Conservation (phyloP, 106 monocot species). For the Allium fistulosum region DNA sequence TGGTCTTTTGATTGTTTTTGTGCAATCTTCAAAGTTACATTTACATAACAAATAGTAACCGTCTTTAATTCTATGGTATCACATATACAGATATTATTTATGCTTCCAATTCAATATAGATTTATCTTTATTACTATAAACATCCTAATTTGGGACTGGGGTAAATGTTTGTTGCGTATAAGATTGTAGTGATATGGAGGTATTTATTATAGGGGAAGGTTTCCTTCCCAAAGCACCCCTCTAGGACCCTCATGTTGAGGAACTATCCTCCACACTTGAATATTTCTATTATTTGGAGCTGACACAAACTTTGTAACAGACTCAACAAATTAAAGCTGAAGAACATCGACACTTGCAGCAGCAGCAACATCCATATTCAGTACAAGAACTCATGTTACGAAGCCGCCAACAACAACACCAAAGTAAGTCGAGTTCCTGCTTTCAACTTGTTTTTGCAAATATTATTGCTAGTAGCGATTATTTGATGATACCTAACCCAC, state of each 20-base stretch:
- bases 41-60: too few species aligned
- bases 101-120: too few species aligned
- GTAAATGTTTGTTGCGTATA: neutral
- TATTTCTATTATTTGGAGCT: too few species aligned
- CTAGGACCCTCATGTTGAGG: too few species aligned
- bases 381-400: constrained; percentile 32
- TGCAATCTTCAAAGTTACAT: too few species aligned
- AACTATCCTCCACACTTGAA: too few species aligned
- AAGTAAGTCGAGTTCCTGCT: constrained; percentile 37
- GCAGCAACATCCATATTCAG: constrained; percentile 33
- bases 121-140: neutral
- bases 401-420: constrained; percentile 43
- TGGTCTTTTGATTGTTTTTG: too few species aligned
- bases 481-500: constrained; percentile 54
- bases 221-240: neutral
- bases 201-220: neutral
- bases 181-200: neutral
- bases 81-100: too few species aligned
- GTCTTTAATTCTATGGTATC: too few species aligned
- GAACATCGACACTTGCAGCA: constrained; percentile 48
- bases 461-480: constrained; percentile 47
- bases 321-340: constrained; percentile 16
- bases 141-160: neutral
- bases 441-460: constrained; percentile 55
- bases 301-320: constrained; percentile 7